Evolutionary conservation across 192 early-diverging fungal genomes (phyloP).

Genomic region (Coemansia sp.): DNA sequence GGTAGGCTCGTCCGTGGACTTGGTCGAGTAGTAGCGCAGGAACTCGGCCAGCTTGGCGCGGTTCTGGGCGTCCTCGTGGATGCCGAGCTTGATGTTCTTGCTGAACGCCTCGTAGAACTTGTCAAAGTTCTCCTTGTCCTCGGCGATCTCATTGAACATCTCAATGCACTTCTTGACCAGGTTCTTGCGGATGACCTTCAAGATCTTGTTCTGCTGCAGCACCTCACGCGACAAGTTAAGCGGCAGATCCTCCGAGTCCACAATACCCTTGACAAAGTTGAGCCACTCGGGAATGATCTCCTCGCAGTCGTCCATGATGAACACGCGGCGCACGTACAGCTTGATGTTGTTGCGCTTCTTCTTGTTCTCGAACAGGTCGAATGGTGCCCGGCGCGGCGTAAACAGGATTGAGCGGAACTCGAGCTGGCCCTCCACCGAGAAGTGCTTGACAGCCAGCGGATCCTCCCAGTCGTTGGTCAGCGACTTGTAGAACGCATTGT

Average conservation of each 20-base stretch:
- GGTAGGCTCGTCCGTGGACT: conserved; percentile 96
- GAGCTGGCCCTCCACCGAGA: conserved; percentile 98
- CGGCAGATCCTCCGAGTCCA: conserved; percentile 99
- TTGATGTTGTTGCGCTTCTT: conserved; percentile 99
- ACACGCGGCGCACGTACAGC: conserved; percentile 99
- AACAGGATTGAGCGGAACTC: conserved; percentile 99
- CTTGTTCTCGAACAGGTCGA: conserved; percentile 97
- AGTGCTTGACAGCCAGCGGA: conserved; percentile 96
- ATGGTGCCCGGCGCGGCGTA: conserved; percentile 93
- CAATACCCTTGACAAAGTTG: conserved; percentile 99
- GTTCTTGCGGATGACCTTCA: conserved; percentile 99
- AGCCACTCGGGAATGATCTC: conserved; percentile 99
- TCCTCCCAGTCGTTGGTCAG: conserved; percentile 99
- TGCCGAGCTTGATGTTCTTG: conserved; percentile 99
- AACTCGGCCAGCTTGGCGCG: conserved; percentile 95
- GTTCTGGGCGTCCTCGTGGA: conserved; percentile 98
- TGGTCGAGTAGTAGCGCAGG: conserved; percentile 97
- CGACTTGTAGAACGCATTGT: conserved; percentile 97
- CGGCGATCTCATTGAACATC: conserved; percentile 94
- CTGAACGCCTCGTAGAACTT: conserved; percentile 99
- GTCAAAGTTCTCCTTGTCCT: conserved; percentile 98
- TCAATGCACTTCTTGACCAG: conserved; percentile 99
- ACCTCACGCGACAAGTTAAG: conserved; percentile 99
- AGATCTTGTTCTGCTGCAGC: conserved; percentile 99
- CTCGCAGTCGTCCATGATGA: conserved; percentile 99